These are phyloP conservation scores for Trypanosoma rangeli DNA, from an alignment of 208 protist genomes.

Conservation along the genomic window DNA sequence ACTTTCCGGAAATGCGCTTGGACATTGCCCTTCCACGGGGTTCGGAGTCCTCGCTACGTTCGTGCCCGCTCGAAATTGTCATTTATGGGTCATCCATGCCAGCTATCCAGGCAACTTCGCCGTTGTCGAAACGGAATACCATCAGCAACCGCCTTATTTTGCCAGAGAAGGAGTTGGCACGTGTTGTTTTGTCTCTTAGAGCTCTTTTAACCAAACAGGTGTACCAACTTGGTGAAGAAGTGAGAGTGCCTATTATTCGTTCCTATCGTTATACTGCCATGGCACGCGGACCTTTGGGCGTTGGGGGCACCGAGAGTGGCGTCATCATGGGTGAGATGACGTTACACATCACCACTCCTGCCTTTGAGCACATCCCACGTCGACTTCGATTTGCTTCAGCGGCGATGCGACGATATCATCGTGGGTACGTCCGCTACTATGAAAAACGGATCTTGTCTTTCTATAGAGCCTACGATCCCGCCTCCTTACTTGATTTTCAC, in stretches of 20 bases:
- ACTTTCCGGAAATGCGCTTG: constrained; percentile 36
- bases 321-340: constrained; percentile 59
- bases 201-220: constrained; percentile 58
- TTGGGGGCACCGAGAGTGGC: not conserved
- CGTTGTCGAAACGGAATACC: not conserved
- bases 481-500: constrained; percentile 56
- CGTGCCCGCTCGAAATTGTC: constrained; percentile 23
- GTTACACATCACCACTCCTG: constrained; percentile 56
- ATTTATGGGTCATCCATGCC: constrained; percentile 3
- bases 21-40: constrained; percentile 25
- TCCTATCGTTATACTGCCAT: constrained; percentile 2
- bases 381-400: constrained; percentile 37
- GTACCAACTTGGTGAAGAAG: constrained; percentile 51
- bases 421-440: constrained; percentile 67
- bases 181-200: constrained; percentile 62
- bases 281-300: constrained; percentile 6
- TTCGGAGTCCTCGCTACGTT: not conserved
- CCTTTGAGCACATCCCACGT: constrained; percentile 63
- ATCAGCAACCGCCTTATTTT: not conserved
- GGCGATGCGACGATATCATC: constrained; percentile 29
- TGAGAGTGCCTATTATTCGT: constrained; percentile 62
- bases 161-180: constrained; percentile 50
- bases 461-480: constrained; percentile 44
- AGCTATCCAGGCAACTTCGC: not conserved
- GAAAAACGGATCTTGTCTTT: constrained; percentile 56